Evolutionary conservation across 2,329 filamentous ascomycete species (phyloP).

Genomic region (Sporothrix protearum): DNA sequence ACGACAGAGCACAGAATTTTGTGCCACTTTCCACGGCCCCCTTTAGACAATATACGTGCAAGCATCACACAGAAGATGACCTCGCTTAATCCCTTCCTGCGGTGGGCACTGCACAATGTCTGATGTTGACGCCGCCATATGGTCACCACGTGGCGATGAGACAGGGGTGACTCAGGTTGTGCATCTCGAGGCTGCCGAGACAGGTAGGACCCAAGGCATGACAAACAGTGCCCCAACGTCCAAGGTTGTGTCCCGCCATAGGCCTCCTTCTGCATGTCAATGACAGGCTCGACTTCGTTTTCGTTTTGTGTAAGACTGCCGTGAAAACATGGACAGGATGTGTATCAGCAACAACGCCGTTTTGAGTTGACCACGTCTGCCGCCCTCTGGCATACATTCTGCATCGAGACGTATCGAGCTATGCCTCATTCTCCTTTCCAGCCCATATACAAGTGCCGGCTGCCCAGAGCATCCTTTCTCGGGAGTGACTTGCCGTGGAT

Average conservation of each 20-base stretch:
- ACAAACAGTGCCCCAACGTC: neutral
- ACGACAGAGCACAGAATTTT: neutral
- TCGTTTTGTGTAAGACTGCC: no score
- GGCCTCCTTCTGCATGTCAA: neutral
- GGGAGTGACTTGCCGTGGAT: neutral
- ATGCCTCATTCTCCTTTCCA: no score
- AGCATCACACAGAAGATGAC: neutral
- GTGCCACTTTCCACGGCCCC: neutral
- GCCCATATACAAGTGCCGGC: neutral
- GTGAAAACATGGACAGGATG: no score
- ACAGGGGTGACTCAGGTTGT: neutral
- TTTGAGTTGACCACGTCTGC: neutral
- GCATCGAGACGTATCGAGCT: neutral
- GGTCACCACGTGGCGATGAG: neutral
- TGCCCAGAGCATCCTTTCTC: neutral
- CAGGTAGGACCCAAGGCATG: neutral
- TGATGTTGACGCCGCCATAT: neutral
- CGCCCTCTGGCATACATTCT: neutral
- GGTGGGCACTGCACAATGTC: neutral
- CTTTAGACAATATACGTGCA: neutral
- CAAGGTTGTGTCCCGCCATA: neutral
- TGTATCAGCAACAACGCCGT: no score
- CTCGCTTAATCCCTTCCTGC: neutral
- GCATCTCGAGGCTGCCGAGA: neutral
- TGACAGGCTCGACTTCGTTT: neutral